Evolutionary conservation across 768 basidiomycete genomes (phyloP).

Genomic region (Roridomyces roridus): DNA sequence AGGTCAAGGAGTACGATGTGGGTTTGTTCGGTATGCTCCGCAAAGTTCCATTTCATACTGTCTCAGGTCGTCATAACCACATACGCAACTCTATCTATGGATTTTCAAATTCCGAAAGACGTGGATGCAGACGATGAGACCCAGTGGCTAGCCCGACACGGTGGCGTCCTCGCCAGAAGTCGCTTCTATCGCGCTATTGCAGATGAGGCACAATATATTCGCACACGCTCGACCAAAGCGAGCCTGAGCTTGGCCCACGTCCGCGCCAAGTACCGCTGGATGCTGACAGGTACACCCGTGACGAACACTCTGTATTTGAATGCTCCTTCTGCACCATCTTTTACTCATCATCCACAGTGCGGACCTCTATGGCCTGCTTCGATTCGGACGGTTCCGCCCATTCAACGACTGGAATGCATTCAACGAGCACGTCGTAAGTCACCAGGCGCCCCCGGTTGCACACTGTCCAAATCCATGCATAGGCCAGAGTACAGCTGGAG

Average conservation of each 20-base stretch:
- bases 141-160: constrained; percentile 54
- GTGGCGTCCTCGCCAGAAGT: constrained; percentile 66
- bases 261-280: constrained; percentile 74
- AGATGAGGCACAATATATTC: constrained; percentile 82
- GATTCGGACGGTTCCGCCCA: constrained; percentile 71
- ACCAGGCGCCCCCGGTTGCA: not conserved
- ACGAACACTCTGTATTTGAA: constrained; percentile 66
- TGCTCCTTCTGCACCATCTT: not conserved
- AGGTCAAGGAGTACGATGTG: constrained; percentile 62
- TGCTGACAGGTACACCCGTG: constrained; percentile 78
- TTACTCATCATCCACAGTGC: constrained; percentile 43
- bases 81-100: constrained; percentile 71
- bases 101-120: constrained; percentile 61
- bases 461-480: not conserved
- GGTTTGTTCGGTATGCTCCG: constrained; percentile 11
- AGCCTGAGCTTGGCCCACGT: constrained; percentile 67
- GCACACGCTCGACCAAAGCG: constrained; percentile 67
- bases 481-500: constrained; percentile 59
- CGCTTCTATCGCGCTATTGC: constrained; percentile 75
- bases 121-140: constrained; percentile 52
- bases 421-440: constrained; percentile 57
- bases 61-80: constrained; percentile 75
- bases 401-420: constrained; percentile 80
- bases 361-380: constrained; percentile 73
- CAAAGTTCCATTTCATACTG: constrained; percentile 1